Percentiles rank a stretch among this genome's conserved stretches.
Evolutionary conservation across 768 basidiomycete genomes (phyloP).

Genomic region (Suillus americanus): DNA sequence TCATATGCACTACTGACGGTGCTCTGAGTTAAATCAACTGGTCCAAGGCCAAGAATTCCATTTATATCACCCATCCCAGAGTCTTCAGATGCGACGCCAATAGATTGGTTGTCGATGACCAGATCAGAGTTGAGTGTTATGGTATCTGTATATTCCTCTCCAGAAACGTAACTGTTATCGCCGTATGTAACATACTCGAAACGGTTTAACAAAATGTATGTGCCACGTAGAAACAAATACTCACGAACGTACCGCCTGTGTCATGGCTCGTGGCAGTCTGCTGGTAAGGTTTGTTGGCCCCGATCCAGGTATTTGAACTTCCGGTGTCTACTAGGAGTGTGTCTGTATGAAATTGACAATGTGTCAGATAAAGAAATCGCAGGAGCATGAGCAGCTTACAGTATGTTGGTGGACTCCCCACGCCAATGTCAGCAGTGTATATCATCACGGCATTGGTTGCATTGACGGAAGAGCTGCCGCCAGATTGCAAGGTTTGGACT

Average conservation of each 20-base stretch:
- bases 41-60: conserved; percentile 27
- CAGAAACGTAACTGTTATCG: conserved; percentile 6
- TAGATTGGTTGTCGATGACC: conserved; percentile 29
- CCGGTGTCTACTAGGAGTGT: conserved; percentile 21
- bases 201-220: not conserved
- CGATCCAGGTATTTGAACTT: conserved; percentile 53
- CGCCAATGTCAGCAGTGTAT: conserved; percentile 15
- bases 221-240: no score
- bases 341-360: conserved; percentile 9
- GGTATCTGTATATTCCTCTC: conserved; percentile 18
- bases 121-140: conserved; percentile 16
- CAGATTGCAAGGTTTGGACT: not conserved
- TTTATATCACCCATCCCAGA: conserved; percentile 27
- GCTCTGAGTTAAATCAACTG: not conserved
- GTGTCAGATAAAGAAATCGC: not conserved
- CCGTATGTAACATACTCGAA: conserved; percentile 13
- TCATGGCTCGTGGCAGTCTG: conserved; percentile 42
- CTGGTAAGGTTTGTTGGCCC: conserved; percentile 43
- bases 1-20: not conserved
- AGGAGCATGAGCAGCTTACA: conserved; percentile 3
- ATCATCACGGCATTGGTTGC: conserved; percentile 15
- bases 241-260: conserved; percentile 24
- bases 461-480: conserved; percentile 2
- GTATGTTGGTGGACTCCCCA: conserved; percentile 14
- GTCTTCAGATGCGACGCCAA: conserved; percentile 26